A percentile compares a stretch with the other conserved stretches of the same genome.
Evolutionary conservation across 1,284 basidiomycete genomes (phyloP).

Genomic region (Psilocybe mexicana): DNA sequence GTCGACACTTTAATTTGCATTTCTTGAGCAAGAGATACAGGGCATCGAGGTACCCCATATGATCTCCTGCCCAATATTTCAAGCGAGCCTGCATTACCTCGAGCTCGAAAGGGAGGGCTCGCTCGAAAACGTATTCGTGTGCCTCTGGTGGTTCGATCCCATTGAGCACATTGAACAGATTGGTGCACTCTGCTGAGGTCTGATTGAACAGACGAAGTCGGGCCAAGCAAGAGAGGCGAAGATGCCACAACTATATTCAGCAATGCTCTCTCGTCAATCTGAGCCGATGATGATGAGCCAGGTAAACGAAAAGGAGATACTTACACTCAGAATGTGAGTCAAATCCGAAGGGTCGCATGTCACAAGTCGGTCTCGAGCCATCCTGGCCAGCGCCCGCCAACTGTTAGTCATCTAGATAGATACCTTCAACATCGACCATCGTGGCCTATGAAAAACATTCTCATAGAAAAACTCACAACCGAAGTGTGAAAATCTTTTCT

Average conservation of each 20-base stretch:
- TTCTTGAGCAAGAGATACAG: conserved; percentile 76
- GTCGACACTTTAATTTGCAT: conserved; percentile 66
- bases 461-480: conserved; percentile 51
- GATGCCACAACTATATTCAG: conserved; percentile 68
- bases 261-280: not conserved
- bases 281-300: not conserved
- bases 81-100: conserved; percentile 71
- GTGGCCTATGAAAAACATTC: conserved; percentile 14
- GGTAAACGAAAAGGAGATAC: conserved; percentile 24
- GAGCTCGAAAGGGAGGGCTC: conserved; percentile 75
- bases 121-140: conserved; percentile 55
- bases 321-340: conserved; percentile 63
- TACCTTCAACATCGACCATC: not conserved
- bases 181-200: conserved; percentile 74
- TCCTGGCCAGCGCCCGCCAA: conserved; percentile 76
- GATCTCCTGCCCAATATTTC: conserved; percentile 75
- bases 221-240: conserved; percentile 74
- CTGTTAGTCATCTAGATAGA: conserved; percentile 73
- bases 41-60: conserved; percentile 73
- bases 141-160: conserved; percentile 52
- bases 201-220: conserved; percentile 82
- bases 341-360: conserved; percentile 67
- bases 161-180: conserved; percentile 73
- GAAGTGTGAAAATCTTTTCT: conserved; percentile 70
- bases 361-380: conserved; percentile 76